Evolutionary conservation across 1,284 basidiomycete genomes (phyloP).

Genomic region (Apiotrichum montevideense): DNA sequence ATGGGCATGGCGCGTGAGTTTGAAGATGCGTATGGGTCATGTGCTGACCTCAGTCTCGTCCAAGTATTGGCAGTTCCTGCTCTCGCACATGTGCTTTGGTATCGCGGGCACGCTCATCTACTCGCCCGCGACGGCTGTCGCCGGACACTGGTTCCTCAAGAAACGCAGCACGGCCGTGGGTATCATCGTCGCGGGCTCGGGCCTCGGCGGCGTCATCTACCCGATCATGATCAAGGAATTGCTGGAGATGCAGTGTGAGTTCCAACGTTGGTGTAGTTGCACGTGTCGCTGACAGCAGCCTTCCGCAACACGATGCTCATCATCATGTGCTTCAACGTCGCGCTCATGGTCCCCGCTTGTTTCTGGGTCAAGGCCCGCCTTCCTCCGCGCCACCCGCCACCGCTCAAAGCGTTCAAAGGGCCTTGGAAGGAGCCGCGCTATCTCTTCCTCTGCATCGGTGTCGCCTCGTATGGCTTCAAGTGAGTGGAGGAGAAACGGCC

Average conservation of each 20-base stretch:
- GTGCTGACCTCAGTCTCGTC: conserved; percentile 28
- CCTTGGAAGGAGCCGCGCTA: conserved; percentile 35
- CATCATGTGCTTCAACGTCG: conserved; percentile 19
- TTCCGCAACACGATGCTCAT: conserved; percentile 23
- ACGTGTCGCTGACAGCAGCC: neutral
- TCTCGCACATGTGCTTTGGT: conserved; percentile 36
- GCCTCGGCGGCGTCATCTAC: conserved; percentile 42
- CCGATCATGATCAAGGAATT: conserved; percentile 38
- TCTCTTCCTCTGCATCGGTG: conserved; percentile 29
- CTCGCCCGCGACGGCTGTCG: conserved; percentile 38
- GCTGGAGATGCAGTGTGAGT: conserved; percentile 28
- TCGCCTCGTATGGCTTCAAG: conserved; percentile 13
- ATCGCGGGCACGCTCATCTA: conserved; percentile 35
- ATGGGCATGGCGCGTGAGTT: conserved; percentile 2
- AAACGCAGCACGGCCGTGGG: conserved; percentile 38
- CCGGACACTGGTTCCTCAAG: conserved; percentile 42
- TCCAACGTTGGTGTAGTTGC: neutral
- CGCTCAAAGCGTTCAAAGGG: conserved; percentile 7
- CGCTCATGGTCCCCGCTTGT: conserved; percentile 20
- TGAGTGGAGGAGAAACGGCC: neutral
- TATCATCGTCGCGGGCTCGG: conserved; percentile 38
- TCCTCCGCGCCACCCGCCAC: conserved; percentile 17
- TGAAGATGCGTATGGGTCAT: neutral
- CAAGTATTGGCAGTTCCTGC: conserved; percentile 42
- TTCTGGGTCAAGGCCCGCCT: conserved; percentile 22